Evolutionary conservation across 2,329 filamentous ascomycete species (phyloP).

Genomic region (Fusarium palustre): DNA sequence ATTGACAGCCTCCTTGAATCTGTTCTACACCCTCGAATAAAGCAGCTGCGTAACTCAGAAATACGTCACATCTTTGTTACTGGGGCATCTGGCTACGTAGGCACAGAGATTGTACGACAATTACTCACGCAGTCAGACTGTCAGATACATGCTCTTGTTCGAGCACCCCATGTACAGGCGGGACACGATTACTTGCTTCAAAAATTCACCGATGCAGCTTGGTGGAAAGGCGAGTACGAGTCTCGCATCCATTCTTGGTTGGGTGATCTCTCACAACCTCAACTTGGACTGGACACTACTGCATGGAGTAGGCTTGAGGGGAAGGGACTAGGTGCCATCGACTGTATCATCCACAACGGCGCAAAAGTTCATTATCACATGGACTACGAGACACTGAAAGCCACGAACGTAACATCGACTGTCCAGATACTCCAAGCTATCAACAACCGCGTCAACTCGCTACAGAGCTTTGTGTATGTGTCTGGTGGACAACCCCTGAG

Average conservation of each 20-base stretch:
- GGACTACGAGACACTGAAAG: not conserved
- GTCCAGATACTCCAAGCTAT: not conserved
- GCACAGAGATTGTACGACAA: not conserved
- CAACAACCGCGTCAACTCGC: not conserved
- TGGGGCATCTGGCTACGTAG: not conserved
- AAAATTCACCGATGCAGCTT: not conserved
- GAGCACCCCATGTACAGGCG: not conserved
- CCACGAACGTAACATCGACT: not conserved
- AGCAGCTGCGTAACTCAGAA: not conserved
- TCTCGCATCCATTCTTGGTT: not conserved
- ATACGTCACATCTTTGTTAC: not conserved
- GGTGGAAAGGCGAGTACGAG: not conserved
- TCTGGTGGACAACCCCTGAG: slow-evolving; percentile 1
- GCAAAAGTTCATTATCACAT: not conserved
- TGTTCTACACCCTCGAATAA: not conserved
- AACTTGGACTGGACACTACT: not conserved
- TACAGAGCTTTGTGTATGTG: not conserved
- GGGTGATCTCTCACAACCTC: not conserved
- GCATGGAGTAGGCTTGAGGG: not conserved
- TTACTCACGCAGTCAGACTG: not conserved
- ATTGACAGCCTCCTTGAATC: slow-evolving; percentile 1
- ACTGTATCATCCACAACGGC: not conserved
- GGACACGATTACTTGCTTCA: not conserved
- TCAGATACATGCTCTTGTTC: not conserved
- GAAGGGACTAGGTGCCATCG: not conserved